Evolutionary conservation across 768 basidiomycete species (phyloP), one percentile per base, ranked within the genome.

Genomic region (Agaricus sinodeliciosus): DNA sequence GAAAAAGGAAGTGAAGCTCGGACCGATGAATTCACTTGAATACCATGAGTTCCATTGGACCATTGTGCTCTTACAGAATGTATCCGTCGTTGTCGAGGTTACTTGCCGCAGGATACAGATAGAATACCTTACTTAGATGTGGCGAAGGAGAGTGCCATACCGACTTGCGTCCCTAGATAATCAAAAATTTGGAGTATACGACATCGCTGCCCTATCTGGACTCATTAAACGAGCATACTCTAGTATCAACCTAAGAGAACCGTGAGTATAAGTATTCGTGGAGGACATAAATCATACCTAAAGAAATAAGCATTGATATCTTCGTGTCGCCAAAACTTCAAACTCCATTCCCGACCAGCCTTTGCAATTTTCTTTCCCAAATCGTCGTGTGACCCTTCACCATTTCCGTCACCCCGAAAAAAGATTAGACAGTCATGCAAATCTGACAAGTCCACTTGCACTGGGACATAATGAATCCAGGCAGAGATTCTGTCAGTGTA

Each of bases 401-500:
- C 77, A 27, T 74, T 62, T 0, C 74, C 75, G 50, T 76, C 74
- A 0, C 85, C 84, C 0, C 80, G 76, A 65, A 90, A 90, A 71
- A 92, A 91, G 1, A 79, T 68, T 31, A 88, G 74, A 1, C 79
- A 67, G 58, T 90, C 89, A 65, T 83, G 78, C 8, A 91, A 61
- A 62, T 90, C 86, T 0, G 76, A 71, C 25, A 82, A 74, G 56
- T 83, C 81, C 0, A 79, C 61, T 58, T 82, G 79, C 9, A 88
- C 68, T 1, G 87, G 86, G 11, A 88, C 72, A 58, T 84, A 90
- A 63, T 90, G 87, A 9, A 87, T 71, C 85, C 85, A 87, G 0
- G 85, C 82, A 27, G 70, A 74, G 42, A 82, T 69, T 9, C 81
- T 75, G 51, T 82, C 78, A 12, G 66, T 69, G 55, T 69, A 84